Evolutionary conservation across 257 asterid species (phyloP), one percentile per base, ranked within the genome.

Genomic region (Voacanga thouarsii): DNA sequence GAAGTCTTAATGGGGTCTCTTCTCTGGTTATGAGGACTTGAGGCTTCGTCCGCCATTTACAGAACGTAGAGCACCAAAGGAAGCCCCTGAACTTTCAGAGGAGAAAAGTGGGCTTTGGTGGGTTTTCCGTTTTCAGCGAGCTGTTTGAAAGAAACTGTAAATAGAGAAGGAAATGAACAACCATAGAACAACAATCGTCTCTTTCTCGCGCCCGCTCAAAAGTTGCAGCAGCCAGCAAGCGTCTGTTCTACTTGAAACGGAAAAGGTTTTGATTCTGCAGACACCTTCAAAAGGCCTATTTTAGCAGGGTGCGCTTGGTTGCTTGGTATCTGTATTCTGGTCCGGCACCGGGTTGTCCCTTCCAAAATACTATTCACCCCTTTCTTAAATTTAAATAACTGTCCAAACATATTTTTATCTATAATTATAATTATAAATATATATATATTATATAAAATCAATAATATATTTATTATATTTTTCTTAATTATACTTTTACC

Each of bases 1-100:
- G 99, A 86, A 75, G 93, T 83, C 77, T 94, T 94, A 69, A 91
- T 83, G 79, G 97, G 85, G 65, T 82, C 94, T 87, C 99, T 84
- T 83, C 84, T 91, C 21, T 76, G 86, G 53, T 92, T 89, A 39
- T 75, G 88, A 65, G 96, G 82, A 39, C 83, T 78, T 65, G 85
- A 83, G 81, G 84, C 76, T 76, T 91, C 96, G 55, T 92, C 97
- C 45, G 97, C 96, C 99, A 92, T 92, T 56, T 43, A 26, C 18
- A 9, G 16, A 9, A 12, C 12, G 26, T 19, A 21, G 15, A 44
- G 28, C 10, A 55, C 60, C 49, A 53, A 73, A 26, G 15, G 49
- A 73, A 72, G 7, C 77, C 76, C 77, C 53, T 30, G 6, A 53
- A 49, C 77, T 73, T 47, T 41, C 72, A 21, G 45, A 16, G 41